Percentiles rank a stretch among this genome's conserved stretches.
phyloP scores from a whole-genome alignment of 2,329 filamentous ascomycete genomes.

The Fusarium neocosmosporiellum region DNA sequence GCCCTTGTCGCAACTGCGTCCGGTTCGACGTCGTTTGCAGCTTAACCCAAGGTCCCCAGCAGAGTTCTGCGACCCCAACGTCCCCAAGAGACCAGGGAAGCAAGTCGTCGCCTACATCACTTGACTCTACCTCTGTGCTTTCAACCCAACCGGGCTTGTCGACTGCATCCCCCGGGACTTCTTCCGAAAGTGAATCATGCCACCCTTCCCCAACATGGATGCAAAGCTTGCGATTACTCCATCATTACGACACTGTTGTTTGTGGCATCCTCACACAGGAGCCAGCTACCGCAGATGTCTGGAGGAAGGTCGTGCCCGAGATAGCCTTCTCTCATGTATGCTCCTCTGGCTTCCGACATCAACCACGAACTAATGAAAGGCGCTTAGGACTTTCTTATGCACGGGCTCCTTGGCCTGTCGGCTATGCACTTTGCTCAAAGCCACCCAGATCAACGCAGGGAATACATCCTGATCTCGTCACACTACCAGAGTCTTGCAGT shows the following conservation, averaged over 20 bases:
- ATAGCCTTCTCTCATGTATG: slow-evolving; percentile 23
- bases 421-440: slow-evolving; percentile 20
- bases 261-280: background rate
- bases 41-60: slow-evolving; percentile 4
- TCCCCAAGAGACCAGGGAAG: background rate
- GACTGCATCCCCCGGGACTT: background rate
- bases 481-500: slow-evolving; percentile 28
- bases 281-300: slow-evolving; percentile 1
- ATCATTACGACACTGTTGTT: slow-evolving; percentile 25
- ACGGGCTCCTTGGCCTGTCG: slow-evolving; percentile 23
- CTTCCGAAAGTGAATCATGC: background rate
- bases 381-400: slow-evolving; percentile 28
- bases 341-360: background rate
- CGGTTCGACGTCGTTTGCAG: slow-evolving; percentile 27
- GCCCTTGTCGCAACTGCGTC: slow-evolving; percentile 26
- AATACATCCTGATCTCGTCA: slow-evolving; percentile 22
- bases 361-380: background rate
- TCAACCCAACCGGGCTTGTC: background rate
- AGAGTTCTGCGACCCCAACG: background rate
- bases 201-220: slow-evolving; percentile 17
- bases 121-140: background rate
- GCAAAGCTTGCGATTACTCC: slow-evolving; percentile 27
- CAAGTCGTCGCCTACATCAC: background rate
- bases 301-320: slow-evolving; percentile 17
- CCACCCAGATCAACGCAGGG: slow-evolving; percentile 17